These are phyloP conservation scores for Venturiaceae sp. DNA, from an alignment of 2,329 filamentous ascomycete genomes.

Conservation along the genomic window DNA sequence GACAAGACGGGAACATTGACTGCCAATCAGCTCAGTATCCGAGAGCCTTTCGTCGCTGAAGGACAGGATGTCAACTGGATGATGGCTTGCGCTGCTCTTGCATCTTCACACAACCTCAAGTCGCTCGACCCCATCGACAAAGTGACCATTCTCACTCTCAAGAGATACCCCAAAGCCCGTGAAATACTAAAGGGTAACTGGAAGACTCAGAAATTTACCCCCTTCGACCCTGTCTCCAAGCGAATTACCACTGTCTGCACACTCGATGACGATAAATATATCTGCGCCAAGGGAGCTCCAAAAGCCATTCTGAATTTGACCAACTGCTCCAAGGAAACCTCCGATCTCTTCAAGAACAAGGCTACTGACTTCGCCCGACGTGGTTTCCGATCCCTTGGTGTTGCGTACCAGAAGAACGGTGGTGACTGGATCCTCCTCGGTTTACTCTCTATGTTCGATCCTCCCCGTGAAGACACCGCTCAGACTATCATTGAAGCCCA, in stretches of 20 bases:
- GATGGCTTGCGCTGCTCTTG: slow-evolving; percentile 71
- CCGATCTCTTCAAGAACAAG: slow-evolving; percentile 61
- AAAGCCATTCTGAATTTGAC: slow-evolving; percentile 64
- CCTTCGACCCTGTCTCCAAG: slow-evolving; percentile 73
- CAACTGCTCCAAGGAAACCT: slow-evolving; percentile 55
- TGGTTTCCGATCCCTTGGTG: slow-evolving; percentile 73
- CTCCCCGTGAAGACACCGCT: slow-evolving; percentile 68
- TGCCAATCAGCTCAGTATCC: slow-evolving; percentile 65
- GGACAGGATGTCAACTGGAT: slow-evolving; percentile 75
- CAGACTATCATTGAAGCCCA: slow-evolving; percentile 70
- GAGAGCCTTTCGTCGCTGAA: slow-evolving; percentile 67
- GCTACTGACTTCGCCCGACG: slow-evolving; percentile 65
- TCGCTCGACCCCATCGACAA: slow-evolving; percentile 73
- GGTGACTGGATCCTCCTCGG: slow-evolving; percentile 65
- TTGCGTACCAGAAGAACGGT: slow-evolving; percentile 68
- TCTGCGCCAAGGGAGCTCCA: slow-evolving; percentile 68
- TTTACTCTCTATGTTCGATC: slow-evolving; percentile 73
- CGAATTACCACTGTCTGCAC: slow-evolving; percentile 63
- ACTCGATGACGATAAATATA: slow-evolving; percentile 60
- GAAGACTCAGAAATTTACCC: slow-evolving; percentile 68
- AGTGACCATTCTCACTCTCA: slow-evolving; percentile 66
- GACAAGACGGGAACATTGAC: slow-evolving; percentile 75
- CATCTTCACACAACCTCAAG: slow-evolving; percentile 70
- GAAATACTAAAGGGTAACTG: slow-evolving; percentile 67
- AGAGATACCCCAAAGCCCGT: slow-evolving; percentile 66